These are phyloP conservation scores for Thraustotheca clavata DNA, from an alignment of 352 stramenopile genomes.

Conservation along the genomic window DNA sequence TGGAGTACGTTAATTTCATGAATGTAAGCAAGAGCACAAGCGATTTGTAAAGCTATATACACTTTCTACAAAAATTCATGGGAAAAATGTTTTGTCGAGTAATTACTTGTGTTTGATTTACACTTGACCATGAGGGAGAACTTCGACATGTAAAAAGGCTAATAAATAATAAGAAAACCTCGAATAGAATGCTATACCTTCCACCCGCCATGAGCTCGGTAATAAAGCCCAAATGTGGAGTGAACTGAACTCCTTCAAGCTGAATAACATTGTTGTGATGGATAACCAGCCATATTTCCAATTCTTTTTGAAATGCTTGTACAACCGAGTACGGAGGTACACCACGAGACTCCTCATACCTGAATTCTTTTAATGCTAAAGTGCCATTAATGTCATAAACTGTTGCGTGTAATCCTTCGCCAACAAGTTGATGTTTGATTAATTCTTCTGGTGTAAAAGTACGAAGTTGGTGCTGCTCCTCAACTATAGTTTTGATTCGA, in stretches of 20 bases:
- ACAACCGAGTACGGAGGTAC: conserved; percentile 2
- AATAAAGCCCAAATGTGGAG: not conserved
- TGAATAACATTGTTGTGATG: conserved; percentile 17
- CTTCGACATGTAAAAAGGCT: conserved; percentile 6
- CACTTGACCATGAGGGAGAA: not conserved
- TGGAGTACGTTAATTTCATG: conserved; percentile 5
- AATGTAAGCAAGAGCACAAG: conserved; percentile 14
- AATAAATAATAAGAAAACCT: not conserved
- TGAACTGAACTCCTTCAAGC: not conserved
- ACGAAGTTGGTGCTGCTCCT: not conserved
- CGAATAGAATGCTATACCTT: not conserved
- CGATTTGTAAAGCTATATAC: conserved; percentile 17
- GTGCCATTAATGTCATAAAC: not conserved
- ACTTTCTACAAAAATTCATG: conserved; percentile 4
- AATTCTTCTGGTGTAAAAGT: not conserved
- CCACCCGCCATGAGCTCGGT: conserved; percentile 10
- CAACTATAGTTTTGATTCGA: not conserved
- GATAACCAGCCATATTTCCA: not conserved
- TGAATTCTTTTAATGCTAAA: conserved; percentile 3
- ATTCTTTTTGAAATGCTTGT: not conserved
- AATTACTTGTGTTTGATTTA: not conserved
- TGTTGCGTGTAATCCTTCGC: conserved; percentile 13
- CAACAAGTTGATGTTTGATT: not conserved
- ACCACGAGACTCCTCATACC: not conserved
- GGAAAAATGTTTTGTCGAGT: not conserved